phyloP scores from a whole-genome alignment of 768 basidiomycete species.

The Kondoa subrosea region DNA sequence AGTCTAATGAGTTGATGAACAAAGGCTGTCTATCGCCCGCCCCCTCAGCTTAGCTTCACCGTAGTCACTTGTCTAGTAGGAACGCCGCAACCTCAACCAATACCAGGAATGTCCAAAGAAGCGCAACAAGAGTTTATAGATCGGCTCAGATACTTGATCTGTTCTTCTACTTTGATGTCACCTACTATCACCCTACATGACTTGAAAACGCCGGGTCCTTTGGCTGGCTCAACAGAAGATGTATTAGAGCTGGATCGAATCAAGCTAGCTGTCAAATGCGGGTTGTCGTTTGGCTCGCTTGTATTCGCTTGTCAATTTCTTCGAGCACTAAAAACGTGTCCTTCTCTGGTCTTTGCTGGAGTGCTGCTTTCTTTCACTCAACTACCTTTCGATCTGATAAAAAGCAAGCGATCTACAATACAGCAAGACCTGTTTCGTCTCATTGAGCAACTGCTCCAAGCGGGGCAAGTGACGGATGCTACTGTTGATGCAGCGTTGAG shows the following conservation, averaged over 20 bases:
- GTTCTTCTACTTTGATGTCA: background rate
- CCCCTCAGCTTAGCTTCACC: background rate
- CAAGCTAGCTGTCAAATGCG: background rate
- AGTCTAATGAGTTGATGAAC: no score
- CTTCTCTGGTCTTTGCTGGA: background rate
- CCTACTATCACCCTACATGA: background rate
- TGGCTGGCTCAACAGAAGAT: background rate
- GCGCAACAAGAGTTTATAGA: background rate
- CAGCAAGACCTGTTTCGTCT: background rate
- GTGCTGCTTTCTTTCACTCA: background rate
- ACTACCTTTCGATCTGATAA: background rate
- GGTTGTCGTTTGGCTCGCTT: background rate
- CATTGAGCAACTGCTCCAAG: background rate
- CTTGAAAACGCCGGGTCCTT: background rate
- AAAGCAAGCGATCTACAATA: background rate
- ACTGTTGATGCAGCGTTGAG: background rate
- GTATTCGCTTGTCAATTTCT: background rate
- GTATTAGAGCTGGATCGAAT: background rate
- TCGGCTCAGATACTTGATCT: background rate
- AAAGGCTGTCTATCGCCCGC: background rate
- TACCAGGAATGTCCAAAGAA: background rate
- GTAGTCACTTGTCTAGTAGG: background rate
- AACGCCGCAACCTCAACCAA: background rate
- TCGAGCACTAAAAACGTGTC: background rate
- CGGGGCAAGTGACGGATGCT: background rate